A percentile compares a stretch with the other conserved stretches of the same genome.
phyloP scores from a whole-genome alignment of 2,329 filamentous ascomycete genomes.

The Ilyonectria mors-panacis region DNA sequence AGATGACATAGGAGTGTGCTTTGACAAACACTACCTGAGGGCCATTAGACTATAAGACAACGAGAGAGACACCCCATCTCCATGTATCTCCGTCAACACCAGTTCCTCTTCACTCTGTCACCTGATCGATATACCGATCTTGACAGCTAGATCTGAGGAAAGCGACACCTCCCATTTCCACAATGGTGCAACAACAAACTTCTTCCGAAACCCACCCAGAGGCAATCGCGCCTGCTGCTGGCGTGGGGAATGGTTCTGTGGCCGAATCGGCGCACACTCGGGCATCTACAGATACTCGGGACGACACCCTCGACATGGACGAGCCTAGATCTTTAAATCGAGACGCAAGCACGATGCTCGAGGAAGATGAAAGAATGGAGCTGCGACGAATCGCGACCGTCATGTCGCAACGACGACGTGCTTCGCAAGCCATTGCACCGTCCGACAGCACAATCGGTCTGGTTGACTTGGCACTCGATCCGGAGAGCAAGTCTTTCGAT shows the following conservation, averaged over 20 bases:
- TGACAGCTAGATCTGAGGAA: not conserved
- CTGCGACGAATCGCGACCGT: constrained; percentile 55
- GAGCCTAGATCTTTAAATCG: not conserved
- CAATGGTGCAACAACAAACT: not conserved
- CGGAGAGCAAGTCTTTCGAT: constrained; percentile 55
- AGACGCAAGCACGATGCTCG: not conserved
- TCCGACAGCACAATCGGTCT: constrained; percentile 24
- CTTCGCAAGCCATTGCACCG: constrained; percentile 29
- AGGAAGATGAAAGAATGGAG: constrained; percentile 40
- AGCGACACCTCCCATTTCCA: not conserved
- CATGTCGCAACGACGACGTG: constrained; percentile 45
- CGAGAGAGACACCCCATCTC: not conserved
- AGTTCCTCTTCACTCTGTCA: not conserved
- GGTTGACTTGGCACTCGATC: constrained; percentile 54
- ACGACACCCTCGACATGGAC: not conserved
- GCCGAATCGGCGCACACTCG: not conserved
- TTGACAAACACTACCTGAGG: not conserved
- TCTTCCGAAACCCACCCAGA: not conserved
- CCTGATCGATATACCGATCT: not conserved
- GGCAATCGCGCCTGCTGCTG: not conserved
- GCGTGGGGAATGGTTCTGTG: not conserved
- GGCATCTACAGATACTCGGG: not conserved
- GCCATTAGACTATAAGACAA: not conserved
- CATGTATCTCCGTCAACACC: not conserved
- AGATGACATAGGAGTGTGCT: not conserved